These are phyloP conservation scores for Kodamaea ohmeri DNA, from an alignment of 1,139 yeast species.

Conservation along the genomic window DNA sequence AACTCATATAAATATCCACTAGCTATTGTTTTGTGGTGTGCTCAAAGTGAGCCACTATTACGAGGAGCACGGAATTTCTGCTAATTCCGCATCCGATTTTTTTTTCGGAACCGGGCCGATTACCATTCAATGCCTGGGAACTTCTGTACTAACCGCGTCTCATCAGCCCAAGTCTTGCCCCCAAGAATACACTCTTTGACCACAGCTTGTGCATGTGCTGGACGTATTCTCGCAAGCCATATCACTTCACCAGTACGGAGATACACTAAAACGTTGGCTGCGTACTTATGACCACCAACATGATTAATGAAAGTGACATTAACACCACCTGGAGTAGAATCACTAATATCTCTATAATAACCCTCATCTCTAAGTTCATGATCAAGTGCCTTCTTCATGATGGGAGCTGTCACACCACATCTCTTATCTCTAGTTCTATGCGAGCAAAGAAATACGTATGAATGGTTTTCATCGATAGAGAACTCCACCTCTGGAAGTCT, in stretches of 20 bases:
- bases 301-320: constrained; percentile 71
- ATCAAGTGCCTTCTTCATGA: constrained; percentile 78
- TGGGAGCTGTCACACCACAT: constrained; percentile 95
- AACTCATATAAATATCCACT: too few species aligned
- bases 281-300: constrained; percentile 93
- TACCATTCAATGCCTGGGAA: constrained; percentile 56
- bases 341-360: constrained; percentile 70
- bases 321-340: constrained; percentile 71
- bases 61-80: too few species aligned
- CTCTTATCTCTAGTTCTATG: constrained; percentile 88
- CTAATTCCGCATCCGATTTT: neutral
- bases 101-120: constrained; percentile 2
- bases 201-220: constrained; percentile 69
- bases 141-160: constrained; percentile 62
- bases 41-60: too few species aligned
- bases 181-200: constrained; percentile 67
- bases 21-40: too few species aligned
- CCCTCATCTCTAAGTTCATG: constrained; percentile 67
- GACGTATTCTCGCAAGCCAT: constrained; percentile 86
- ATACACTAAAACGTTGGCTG: constrained; percentile 83
- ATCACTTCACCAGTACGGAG: constrained; percentile 70
- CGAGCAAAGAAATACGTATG: constrained; percentile 78
- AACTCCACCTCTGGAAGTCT: constrained; percentile 18
- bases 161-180: constrained; percentile 66
- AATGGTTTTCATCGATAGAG: constrained; percentile 33